These are phyloP conservation scores for Lasiosphaeria ovina DNA, from an alignment of 495 filamentous ascomycete species.

Conservation along the genomic window DNA sequence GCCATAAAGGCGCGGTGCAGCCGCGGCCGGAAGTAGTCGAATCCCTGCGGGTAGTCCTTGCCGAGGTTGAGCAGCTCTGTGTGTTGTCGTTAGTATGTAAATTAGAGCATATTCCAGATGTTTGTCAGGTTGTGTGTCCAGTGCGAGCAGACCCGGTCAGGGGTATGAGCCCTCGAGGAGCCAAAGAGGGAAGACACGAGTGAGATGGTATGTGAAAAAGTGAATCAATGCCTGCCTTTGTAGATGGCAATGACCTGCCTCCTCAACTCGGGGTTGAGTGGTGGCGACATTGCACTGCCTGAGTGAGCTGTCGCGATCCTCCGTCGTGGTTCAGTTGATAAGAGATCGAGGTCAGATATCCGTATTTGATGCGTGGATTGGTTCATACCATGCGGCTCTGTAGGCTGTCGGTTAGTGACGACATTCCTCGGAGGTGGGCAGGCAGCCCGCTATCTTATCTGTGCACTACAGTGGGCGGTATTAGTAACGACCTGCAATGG, in stretches of 20 bases:
- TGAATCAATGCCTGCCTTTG: constrained; percentile 61
- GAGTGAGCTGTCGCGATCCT: too few species aligned
- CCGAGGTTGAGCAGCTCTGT: constrained; percentile 82
- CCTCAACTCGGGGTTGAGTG: constrained; percentile 58
- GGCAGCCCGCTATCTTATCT: constrained; percentile 5
- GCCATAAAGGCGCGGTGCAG: constrained; percentile 81
- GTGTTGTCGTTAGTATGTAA: background rate
- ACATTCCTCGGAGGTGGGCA: too few species aligned
- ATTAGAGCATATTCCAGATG: background rate
- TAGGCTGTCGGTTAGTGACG: too few species aligned
- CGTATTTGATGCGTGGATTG: background rate
- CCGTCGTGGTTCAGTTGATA: too few species aligned
- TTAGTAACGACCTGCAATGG: background rate
- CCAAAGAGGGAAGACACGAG: constrained; percentile 1
- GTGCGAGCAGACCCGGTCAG: too few species aligned
- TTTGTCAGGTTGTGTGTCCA: background rate
- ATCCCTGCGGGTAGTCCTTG: constrained; percentile 83
- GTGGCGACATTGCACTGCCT: constrained; percentile 9
- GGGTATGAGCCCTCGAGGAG: background rate
- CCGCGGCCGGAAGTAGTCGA: constrained; percentile 74
- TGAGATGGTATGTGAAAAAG: background rate
- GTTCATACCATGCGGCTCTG: too few species aligned
- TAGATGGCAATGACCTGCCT: constrained; percentile 84
- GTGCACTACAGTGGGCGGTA: background rate
- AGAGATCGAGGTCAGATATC: too few species aligned